Percentiles rank a stretch among this genome's conserved stretches.
Conservation (phyloP, 2,329 filamentous ascomycete genomes). For the Pseudogymnoascus sp. region DNA sequence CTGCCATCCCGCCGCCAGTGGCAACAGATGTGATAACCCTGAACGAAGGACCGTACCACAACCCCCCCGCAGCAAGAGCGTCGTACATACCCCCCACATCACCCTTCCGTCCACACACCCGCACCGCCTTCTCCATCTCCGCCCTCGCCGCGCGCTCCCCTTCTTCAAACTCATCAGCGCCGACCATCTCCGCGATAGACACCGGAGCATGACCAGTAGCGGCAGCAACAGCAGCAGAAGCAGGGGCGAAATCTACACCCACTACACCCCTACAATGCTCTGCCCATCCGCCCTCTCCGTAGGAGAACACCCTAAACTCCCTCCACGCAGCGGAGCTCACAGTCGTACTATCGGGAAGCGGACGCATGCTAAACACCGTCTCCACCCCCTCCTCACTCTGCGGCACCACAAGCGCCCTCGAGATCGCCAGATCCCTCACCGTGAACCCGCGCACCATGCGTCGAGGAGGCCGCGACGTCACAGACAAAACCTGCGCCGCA, state of each 20-base stretch:
- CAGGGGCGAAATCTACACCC: conserved; percentile 31
- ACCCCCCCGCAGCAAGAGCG: conserved; percentile 39
- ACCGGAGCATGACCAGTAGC: background rate
- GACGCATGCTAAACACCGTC: conserved; percentile 40
- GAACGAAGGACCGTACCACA: conserved; percentile 46
- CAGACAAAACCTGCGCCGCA: background rate
- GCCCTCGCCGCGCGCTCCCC: conserved; percentile 23
- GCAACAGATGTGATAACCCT: conserved; percentile 43
- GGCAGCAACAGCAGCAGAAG: conserved; percentile 36
- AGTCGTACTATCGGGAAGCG: conserved; percentile 37
- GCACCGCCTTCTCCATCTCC: conserved; percentile 21
- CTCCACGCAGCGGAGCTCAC: conserved; percentile 43
- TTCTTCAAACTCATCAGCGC: conserved; percentile 7
- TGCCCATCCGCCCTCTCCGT: conserved; percentile 47
- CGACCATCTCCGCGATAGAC: background rate
- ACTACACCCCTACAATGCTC: conserved; percentile 51
- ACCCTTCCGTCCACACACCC: background rate
- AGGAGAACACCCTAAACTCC: conserved; percentile 52
- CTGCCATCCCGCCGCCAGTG: conserved; percentile 30
- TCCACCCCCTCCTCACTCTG: conserved; percentile 39
- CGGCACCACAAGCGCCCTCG: conserved; percentile 39
- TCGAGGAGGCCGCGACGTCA: background rate
- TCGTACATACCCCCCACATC: conserved; percentile 36
- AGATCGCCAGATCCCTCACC: conserved; percentile 41
- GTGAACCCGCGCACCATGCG: conserved; percentile 33